Evolutionary conservation across 2,329 filamentous ascomycete species (phyloP).

Genomic region (Colletotrichum agaves): DNA sequence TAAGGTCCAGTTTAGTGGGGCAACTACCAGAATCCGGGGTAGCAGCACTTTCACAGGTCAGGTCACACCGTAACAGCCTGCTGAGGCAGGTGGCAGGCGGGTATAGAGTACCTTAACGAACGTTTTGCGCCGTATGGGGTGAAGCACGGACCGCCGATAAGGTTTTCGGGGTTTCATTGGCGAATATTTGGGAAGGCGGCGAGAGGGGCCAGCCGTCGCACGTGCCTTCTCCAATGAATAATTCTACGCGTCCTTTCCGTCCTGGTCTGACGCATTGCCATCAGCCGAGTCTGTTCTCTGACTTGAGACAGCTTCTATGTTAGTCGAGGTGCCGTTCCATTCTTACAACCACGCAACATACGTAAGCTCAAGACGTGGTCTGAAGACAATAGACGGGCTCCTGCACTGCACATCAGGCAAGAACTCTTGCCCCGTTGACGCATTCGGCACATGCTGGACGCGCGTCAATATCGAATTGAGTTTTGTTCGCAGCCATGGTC

Average conservation of each 20-base stretch:
- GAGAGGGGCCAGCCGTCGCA: neutral
- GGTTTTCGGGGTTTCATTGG: constrained; percentile 29
- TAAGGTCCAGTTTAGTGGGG: constrained; percentile 28
- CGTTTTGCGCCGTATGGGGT: neutral
- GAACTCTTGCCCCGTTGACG: neutral
- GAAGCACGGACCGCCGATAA: constrained; percentile 6
- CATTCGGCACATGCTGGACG: constrained; percentile 4
- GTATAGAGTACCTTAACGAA: neutral
- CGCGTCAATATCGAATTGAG: constrained; percentile 30
- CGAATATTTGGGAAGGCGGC: neutral
- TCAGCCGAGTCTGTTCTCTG: neutral
- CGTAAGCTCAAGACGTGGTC: constrained; percentile 13
- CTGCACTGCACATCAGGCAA: neutral
- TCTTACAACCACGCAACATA: neutral
- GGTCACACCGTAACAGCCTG: neutral
- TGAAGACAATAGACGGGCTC: constrained; percentile 11
- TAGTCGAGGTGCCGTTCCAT: constrained; percentile 1
- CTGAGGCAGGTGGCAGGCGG: neutral
- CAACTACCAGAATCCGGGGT: constrained; percentile 32
- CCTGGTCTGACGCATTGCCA: neutral
- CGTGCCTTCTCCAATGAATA: neutral
- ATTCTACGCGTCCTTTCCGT: constrained; percentile 6
- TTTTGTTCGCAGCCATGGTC: constrained; percentile 29
- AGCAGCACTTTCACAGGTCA: constrained; percentile 26
- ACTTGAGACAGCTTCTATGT: constrained; percentile 4